phyloP scores from a whole-genome alignment of 495 filamentous ascomycete genomes.

The Talaromyces adpressus region DNA sequence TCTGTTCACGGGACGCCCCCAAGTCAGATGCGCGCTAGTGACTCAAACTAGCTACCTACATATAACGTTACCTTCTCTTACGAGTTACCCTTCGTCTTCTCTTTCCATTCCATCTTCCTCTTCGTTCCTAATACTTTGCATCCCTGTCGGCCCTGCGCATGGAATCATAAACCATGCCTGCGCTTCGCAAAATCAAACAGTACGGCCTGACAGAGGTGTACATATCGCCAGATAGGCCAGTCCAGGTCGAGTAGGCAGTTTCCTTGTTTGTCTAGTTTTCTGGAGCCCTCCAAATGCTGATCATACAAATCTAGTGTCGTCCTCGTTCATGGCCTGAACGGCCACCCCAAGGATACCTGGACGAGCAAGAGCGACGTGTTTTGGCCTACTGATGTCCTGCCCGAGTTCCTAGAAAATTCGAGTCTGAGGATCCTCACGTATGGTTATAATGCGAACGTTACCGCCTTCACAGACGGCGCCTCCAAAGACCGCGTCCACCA shows the following conservation, averaged over 20 bases:
- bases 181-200: conserved; percentile 45
- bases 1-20: not conserved
- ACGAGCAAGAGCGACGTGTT: conserved; percentile 57
- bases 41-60: not conserved
- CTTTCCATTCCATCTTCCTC: not conserved
- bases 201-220: conserved; percentile 68
- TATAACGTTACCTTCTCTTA: not conserved
- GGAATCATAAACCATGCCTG: not conserved
- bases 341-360: conserved; percentile 71
- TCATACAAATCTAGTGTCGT: conserved; percentile 38
- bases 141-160: not conserved
- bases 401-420: conserved; percentile 50
- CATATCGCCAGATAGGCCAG: conserved; percentile 40
- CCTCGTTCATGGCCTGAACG: conserved; percentile 80
- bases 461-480: conserved; percentile 51
- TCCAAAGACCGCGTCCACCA: conserved; percentile 73
- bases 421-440: conserved; percentile 71
- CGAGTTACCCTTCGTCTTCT: too few species aligned
- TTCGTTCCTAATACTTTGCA: not conserved
- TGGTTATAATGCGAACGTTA: conserved; percentile 79
- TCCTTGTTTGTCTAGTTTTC: not conserved
- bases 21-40: conserved; percentile 1
- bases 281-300: not conserved
- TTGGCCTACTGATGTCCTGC: conserved; percentile 73
- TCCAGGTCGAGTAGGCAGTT: conserved; percentile 40